Conservation (phyloP, 306 rosid species). For the Cicer yamashitae region DNA sequence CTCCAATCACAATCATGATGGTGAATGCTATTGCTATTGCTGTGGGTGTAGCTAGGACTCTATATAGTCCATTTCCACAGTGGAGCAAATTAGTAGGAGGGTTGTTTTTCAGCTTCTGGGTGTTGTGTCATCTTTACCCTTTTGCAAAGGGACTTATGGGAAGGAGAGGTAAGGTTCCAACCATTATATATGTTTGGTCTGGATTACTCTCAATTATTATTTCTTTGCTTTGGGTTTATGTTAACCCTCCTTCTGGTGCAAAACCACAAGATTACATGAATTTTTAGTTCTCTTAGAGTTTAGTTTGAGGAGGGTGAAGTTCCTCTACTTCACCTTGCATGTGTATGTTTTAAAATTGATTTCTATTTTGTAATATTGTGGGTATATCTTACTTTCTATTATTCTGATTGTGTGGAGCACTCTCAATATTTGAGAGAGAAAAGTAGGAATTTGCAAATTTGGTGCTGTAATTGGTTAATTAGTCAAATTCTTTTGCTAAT, state of each 20-base stretch:
- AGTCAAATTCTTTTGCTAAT: constrained; percentile 10
- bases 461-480: constrained; percentile 16
- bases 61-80: constrained; percentile 79
- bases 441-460: constrained; percentile 9
- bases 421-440: not conserved
- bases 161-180: constrained; percentile 77
- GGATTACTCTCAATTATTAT: constrained; percentile 78
- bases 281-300: constrained; percentile 62
- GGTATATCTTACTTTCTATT: constrained; percentile 27
- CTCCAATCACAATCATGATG: constrained; percentile 85
- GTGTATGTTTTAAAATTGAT: not conserved
- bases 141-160: constrained; percentile 89
- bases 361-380: constrained; percentile 38
- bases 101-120: constrained; percentile 92
- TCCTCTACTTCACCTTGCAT: constrained; percentile 48
- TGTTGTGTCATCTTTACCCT: constrained; percentile 79
- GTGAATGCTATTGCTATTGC: constrained; percentile 83
- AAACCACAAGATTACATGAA: constrained; percentile 60
- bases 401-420: not conserved
- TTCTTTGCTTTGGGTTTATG: constrained; percentile 85
- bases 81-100: constrained; percentile 90
- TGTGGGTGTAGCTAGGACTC: constrained; percentile 73
- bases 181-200: constrained; percentile 85
- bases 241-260: constrained; percentile 76
- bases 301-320: constrained; percentile 41